phyloP scores from a whole-genome alignment of 768 basidiomycete species.

The Lactarius trivialis region DNA sequence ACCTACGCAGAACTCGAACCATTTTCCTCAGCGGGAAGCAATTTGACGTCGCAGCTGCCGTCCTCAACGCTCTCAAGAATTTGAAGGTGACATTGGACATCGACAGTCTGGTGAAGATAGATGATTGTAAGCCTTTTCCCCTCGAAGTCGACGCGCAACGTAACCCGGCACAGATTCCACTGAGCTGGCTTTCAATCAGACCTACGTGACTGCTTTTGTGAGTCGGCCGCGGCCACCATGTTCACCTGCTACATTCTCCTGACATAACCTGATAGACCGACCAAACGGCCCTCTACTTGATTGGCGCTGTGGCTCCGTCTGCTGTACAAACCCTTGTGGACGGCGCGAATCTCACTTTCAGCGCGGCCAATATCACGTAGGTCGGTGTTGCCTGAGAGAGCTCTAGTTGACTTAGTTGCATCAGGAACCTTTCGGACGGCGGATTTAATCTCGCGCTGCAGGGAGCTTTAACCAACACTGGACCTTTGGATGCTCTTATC shows the following conservation, averaged over 20 bases:
- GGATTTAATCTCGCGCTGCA: conserved; percentile 58
- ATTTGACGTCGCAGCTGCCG: conserved; percentile 53
- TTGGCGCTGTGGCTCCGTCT: conserved; percentile 65
- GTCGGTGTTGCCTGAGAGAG: conserved; percentile 9
- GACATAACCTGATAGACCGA: conserved; percentile 41
- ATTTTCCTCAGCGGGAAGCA: conserved; percentile 49
- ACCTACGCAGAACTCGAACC: not conserved
- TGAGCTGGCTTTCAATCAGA: conserved; percentile 52
- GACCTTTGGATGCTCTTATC: conserved; percentile 65
- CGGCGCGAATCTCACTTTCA: conserved; percentile 47
- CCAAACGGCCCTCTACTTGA: conserved; percentile 53
- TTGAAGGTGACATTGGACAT: conserved; percentile 54
- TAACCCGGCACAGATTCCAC: conserved; percentile 39
- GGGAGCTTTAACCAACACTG: conserved; percentile 55
- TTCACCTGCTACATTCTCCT: conserved; percentile 9
- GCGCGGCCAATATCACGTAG: conserved; percentile 52
- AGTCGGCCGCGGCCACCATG: conserved; percentile 23
- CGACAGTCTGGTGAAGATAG: conserved; percentile 48
- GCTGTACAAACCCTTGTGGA: conserved; percentile 60
- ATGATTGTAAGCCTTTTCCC: conserved; percentile 47
- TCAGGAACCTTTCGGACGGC: conserved; percentile 37
- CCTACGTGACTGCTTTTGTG: conserved; percentile 48
- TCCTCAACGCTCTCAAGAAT: conserved; percentile 53
- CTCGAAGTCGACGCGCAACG: not conserved
- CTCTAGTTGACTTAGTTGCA: not conserved